A percentile compares a stretch with the other conserved stretches of the same genome.
phyloP scores from a whole-genome alignment of 257 asterid genomes.

The Ophiorrhiza pumila region DNA sequence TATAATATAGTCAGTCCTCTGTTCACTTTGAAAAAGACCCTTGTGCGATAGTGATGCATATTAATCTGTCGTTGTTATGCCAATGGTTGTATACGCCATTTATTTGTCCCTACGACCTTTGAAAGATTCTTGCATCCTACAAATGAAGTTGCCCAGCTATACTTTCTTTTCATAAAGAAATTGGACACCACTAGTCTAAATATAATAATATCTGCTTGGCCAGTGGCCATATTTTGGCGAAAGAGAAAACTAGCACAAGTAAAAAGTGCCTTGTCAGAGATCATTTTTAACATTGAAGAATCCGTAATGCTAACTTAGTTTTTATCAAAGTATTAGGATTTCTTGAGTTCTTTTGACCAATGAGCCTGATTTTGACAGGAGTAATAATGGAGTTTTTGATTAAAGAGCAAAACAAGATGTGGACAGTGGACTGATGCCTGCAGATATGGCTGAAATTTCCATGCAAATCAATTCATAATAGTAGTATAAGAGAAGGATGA shows the following conservation, averaged over 20 bases:
- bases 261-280: neutral
- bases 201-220: constrained; percentile 1
- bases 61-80: constrained; percentile 5
- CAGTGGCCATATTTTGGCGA: neutral
- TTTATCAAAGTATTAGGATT: neutral
- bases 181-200: neutral
- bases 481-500: neutral
- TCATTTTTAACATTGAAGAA: neutral
- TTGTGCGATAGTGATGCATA: neutral
- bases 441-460: neutral
- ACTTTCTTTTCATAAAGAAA: constrained; percentile 1
- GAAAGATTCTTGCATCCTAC: neutral
- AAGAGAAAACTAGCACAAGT: neutral
- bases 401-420: neutral
- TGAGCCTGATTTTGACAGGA: neutral
- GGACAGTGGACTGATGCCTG: neutral
- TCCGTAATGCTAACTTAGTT: neutral
- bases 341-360: neutral
- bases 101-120: neutral
- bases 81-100: neutral
- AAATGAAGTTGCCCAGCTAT: neutral
- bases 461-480: neutral
- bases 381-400: neutral
- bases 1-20: too few relatives aligned
- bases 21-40: neutral